Conservation (phyloP, 495 filamentous ascomycete species). For the Aspergillus diversus region DNA sequence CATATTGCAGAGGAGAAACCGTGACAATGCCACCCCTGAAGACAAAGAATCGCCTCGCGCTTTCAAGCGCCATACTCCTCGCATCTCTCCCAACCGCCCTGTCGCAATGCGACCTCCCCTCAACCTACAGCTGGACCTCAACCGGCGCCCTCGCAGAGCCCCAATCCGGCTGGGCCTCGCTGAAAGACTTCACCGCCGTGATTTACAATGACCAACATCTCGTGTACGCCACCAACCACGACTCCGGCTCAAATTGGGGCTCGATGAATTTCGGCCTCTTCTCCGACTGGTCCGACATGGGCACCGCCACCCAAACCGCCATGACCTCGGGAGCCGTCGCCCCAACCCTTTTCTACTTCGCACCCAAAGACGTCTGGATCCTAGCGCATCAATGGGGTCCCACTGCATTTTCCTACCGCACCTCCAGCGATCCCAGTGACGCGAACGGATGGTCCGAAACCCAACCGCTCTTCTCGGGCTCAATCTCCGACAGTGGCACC, state of each 20-base stretch:
- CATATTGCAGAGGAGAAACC: too few relatives aligned
- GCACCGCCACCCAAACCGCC: slow-evolving; percentile 52
- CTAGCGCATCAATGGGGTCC: slow-evolving; percentile 65
- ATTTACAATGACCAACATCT: slow-evolving; percentile 57
- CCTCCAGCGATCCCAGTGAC: slow-evolving; percentile 59
- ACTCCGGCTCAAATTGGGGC: slow-evolving; percentile 46
- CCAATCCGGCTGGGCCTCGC: slow-evolving; percentile 52
- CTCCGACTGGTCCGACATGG: slow-evolving; percentile 58
- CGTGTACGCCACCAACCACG: slow-evolving; percentile 54
- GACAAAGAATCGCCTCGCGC: too few relatives aligned
- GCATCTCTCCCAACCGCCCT: too few relatives aligned
- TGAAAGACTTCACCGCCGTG: slow-evolving; percentile 63
- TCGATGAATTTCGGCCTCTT: slow-evolving; percentile 62
- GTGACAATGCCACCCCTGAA: too few relatives aligned
- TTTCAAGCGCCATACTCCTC: too few relatives aligned
- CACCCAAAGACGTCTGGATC: slow-evolving; percentile 61
- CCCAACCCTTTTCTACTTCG: slow-evolving; percentile 64
- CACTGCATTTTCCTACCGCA: slow-evolving; percentile 60
- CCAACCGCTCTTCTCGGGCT: slow-evolving; percentile 59
- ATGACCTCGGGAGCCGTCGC: slow-evolving; percentile 58
- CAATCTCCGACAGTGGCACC: slow-evolving; percentile 50
- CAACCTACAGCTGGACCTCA: slow-evolving; percentile 59
- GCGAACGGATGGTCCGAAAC: slow-evolving; percentile 57
- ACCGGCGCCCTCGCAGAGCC: slow-evolving; percentile 51
- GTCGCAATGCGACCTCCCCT: slow-evolving; percentile 53